Conservation (phyloP, 2,329 filamentous ascomycete species). For the Lasiodiplodia citricola region DNA sequence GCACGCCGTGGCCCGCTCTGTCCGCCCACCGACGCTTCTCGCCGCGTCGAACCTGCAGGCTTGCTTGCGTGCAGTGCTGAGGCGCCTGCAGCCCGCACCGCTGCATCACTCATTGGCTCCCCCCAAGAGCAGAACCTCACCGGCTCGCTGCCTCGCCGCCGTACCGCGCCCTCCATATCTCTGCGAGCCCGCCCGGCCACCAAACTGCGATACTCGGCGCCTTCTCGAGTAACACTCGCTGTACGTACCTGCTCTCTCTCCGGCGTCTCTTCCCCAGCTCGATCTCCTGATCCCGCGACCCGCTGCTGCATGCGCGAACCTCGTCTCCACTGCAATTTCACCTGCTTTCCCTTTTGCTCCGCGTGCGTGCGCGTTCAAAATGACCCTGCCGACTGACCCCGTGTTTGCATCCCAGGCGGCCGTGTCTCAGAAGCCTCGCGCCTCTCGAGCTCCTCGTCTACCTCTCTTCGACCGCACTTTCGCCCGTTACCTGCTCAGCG, state of each 20-base stretch:
- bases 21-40: conserved; percentile 23
- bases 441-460: conserved; percentile 7
- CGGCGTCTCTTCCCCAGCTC: conserved; percentile 7
- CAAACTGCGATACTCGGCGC: conserved; percentile 13
- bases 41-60: conserved; percentile 21
- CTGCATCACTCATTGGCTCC: conserved; percentile 26
- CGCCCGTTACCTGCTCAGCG: conserved; percentile 1
- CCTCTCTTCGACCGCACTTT: conserved; percentile 4
- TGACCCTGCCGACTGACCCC: conserved; percentile 24
- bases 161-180: conserved; percentile 16
- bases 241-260: conserved; percentile 22
- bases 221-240: conserved; percentile 24
- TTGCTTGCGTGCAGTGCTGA: conserved; percentile 18
- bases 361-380: conserved; percentile 25
- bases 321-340: conserved; percentile 26
- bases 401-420: conserved; percentile 16
- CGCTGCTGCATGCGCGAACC: conserved; percentile 24
- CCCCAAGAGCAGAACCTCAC: conserved; percentile 22
- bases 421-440: conserved; percentile 22
- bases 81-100: conserved; percentile 23
- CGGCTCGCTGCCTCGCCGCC: conserved; percentile 19
- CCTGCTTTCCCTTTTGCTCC: conserved; percentile 21
- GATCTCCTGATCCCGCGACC: conserved; percentile 22
- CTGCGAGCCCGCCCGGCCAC: conserved; percentile 8
- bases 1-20: conserved; percentile 15